phyloP scores from a whole-genome alignment of 129 eudicot genomes.

The Erigeron canadensis region DNA sequence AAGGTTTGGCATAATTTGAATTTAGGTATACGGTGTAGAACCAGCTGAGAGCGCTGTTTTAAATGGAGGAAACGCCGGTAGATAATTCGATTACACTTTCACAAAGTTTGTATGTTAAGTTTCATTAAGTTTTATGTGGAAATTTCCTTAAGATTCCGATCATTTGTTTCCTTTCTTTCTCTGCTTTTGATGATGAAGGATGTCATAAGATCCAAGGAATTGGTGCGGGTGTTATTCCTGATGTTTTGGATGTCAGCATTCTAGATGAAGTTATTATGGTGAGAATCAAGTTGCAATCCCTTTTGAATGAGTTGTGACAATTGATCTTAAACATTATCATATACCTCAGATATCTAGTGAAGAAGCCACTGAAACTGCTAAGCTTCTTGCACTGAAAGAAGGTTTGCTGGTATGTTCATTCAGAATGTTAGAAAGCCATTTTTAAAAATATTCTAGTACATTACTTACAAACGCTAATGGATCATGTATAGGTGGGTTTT shows the following conservation, averaged over 20 bases:
- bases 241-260: conserved; percentile 49
- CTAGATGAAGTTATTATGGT: conserved; percentile 62
- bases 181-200: conserved; percentile 35
- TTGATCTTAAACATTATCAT: neutral
- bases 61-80: conserved; percentile 59
- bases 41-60: conserved; percentile 64
- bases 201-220: conserved; percentile 44
- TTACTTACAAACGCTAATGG: neutral
- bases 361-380: conserved; percentile 80
- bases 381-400: conserved; percentile 71
- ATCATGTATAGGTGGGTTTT: conserved; percentile 51
- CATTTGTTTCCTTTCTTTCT: neutral
- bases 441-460: neutral
- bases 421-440: neutral
- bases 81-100: neutral
- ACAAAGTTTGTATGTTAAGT: neutral
- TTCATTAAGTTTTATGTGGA: neutral
- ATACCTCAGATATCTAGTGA: conserved; percentile 55
- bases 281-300: conserved; percentile 13
- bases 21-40: conserved; percentile 64
- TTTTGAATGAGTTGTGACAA: neutral
- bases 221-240: conserved; percentile 57
- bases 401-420: conserved; percentile 67
- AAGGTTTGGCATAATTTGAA: neutral
- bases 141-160: neutral